phyloP scores from a whole-genome alignment of 306 rosid species.

The Dalbergia cochinchinensis region DNA sequence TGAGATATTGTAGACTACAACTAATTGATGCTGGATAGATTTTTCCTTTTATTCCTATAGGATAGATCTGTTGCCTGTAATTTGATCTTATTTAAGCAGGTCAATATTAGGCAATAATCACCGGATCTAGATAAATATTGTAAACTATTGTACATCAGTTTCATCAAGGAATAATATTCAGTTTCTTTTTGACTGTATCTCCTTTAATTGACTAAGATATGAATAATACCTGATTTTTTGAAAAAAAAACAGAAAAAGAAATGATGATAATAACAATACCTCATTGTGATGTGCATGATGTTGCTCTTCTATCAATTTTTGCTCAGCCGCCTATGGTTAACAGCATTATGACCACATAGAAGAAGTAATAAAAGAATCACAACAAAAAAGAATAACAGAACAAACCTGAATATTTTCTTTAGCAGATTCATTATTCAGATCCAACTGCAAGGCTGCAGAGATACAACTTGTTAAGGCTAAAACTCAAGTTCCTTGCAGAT shows the following conservation, averaged over 20 bases:
- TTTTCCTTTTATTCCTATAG: too few relatives aligned
- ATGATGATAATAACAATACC: slow-evolving; percentile 57
- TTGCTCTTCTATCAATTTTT: slow-evolving; percentile 64
- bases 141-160: background rate
- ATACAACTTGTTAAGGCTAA: slow-evolving; percentile 38
- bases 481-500: background rate
- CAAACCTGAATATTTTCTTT: slow-evolving; percentile 85
- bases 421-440: slow-evolving; percentile 84
- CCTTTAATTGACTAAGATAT: slow-evolving; percentile 5
- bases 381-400: slow-evolving; percentile 42
- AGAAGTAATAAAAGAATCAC: slow-evolving; percentile 25
- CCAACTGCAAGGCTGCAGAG: slow-evolving; percentile 83
- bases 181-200: background rate
- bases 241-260: too few relatives aligned
- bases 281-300: slow-evolving; percentile 55
- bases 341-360: slow-evolving; percentile 33
- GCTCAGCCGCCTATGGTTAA: slow-evolving; percentile 73
- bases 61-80: too few relatives aligned
- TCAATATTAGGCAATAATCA: too few relatives aligned
- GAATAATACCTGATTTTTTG: slow-evolving; percentile 52
- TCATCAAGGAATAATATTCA: background rate
- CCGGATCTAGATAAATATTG: too few relatives aligned
- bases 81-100: too few relatives aligned
- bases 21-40: too few relatives aligned
- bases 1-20: too few relatives aligned